A percentile compares a stretch with the other conserved stretches of the same genome.
These are phyloP conservation scores for Musa itinerans DNA, from an alignment of 176 grass and related monocot genomes.

Conservation along the genomic window DNA sequence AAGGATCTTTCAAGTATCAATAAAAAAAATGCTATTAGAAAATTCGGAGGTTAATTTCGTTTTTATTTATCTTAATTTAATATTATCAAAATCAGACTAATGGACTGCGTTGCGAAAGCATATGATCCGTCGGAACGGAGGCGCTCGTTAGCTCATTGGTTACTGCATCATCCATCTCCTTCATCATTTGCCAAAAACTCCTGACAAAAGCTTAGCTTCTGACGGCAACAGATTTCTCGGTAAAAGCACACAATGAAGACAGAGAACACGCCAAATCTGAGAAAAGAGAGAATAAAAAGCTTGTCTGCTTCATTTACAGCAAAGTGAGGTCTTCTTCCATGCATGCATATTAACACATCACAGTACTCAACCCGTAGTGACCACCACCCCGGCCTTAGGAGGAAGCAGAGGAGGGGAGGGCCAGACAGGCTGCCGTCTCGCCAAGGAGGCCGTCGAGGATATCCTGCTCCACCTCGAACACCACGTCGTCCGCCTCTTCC, in stretches of 20 bases:
- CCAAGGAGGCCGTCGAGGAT: constrained; percentile 47
- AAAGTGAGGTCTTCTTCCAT: no score
- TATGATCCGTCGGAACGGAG: not conserved
- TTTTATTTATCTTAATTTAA: no score
- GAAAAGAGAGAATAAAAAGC: not conserved
- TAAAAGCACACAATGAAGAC: not conserved
- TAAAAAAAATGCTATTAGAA: no score
- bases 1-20: no score
- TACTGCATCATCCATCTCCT: not conserved
- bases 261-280: not conserved
- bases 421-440: constrained; percentile 27
- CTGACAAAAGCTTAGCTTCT: not conserved
- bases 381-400: not conserved
- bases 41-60: no score
- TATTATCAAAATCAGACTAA: no score
- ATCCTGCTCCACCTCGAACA: constrained; percentile 36
- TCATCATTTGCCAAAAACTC: not conserved
- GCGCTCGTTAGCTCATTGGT: no score
- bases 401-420: not conserved
- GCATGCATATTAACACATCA: no score
- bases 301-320: no score
- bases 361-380: no score
- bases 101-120: no score
- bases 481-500: constrained; percentile 39
- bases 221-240: not conserved